Conservation (phyloP, 768 basidiomycete species). For the Naematelia aurantialba region DNA sequence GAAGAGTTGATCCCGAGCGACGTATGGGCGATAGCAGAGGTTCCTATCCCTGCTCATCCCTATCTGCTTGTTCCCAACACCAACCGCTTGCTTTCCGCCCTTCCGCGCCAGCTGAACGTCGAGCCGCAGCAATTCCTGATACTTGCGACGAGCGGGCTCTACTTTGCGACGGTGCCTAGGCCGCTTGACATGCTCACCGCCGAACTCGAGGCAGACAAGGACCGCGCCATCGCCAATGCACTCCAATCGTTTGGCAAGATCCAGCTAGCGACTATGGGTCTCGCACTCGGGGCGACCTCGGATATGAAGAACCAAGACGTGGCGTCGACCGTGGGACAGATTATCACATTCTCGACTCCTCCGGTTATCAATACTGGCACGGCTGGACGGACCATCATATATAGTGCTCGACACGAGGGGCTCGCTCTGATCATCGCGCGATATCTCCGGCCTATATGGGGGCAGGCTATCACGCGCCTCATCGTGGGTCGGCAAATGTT, state of each 20-base stretch:
- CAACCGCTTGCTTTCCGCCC: constrained; percentile 23
- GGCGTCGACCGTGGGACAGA: constrained; percentile 23
- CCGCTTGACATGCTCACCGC: constrained; percentile 79
- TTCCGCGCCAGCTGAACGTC: constrained; percentile 26
- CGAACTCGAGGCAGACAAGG: constrained; percentile 75
- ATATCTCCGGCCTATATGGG: constrained; percentile 83
- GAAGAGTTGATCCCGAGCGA: constrained; percentile 30
- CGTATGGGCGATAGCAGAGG: constrained; percentile 37
- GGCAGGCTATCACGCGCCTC: constrained; percentile 62
- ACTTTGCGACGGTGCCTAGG: constrained; percentile 72
- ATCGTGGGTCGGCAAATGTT: constrained; percentile 55
- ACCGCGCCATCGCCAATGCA: constrained; percentile 77
- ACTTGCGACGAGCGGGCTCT: constrained; percentile 80
- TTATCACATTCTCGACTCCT: constrained; percentile 24
- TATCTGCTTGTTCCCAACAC: constrained; percentile 18
- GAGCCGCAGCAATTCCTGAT: constrained; percentile 57
- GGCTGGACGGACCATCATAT: constrained; percentile 53
- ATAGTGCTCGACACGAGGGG: constrained; percentile 84
- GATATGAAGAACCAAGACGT: constrained; percentile 27
- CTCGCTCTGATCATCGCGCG: constrained; percentile 81
- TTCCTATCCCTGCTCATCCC: not conserved
- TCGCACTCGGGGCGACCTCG: constrained; percentile 21
- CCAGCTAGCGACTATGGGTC: constrained; percentile 36
- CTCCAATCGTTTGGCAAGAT: constrained; percentile 59
- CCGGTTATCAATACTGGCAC: constrained; percentile 52